These are phyloP conservation scores for Postia placenta DNA, from an alignment of 768 basidiomycete species.

Conservation along the genomic window DNA sequence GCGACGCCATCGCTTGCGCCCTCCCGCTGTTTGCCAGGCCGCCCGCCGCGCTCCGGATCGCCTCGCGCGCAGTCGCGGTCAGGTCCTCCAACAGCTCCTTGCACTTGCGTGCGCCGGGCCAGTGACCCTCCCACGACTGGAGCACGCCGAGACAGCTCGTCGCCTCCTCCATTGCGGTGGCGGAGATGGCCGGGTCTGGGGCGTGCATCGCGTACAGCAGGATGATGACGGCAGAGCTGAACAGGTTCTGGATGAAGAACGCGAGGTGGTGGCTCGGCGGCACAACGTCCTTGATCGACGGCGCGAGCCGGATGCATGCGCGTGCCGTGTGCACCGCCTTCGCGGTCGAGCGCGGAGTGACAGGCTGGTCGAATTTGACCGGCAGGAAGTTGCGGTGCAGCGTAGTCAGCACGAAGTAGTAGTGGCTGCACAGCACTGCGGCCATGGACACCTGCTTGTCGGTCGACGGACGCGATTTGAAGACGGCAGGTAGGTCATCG, in stretches of 20 bases:
- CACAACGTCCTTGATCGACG: constrained; percentile 78
- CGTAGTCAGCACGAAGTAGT: constrained; percentile 82
- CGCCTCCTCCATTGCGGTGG: constrained; percentile 78
- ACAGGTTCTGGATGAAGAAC: constrained; percentile 85
- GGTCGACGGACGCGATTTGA: constrained; percentile 68
- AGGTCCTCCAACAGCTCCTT: constrained; percentile 73
- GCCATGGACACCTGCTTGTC: constrained; percentile 84
- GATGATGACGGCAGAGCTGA: constrained; percentile 84
- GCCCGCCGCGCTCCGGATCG: constrained; percentile 35
- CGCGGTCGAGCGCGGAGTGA: constrained; percentile 64
- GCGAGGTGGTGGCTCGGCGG: constrained; percentile 84
- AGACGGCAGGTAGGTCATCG: constrained; percentile 64
- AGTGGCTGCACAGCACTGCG: constrained; percentile 81
- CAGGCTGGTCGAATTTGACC: constrained; percentile 63
- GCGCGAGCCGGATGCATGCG: constrained; percentile 78
- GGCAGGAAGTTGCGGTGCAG: constrained; percentile 86
- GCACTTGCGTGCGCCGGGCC: constrained; percentile 87
- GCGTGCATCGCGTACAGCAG: constrained; percentile 84
- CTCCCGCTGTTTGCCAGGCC: constrained; percentile 14
- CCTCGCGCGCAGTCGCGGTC: constrained; percentile 62
- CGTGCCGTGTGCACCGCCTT: constrained; percentile 84
- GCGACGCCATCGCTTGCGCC: constrained; percentile 9
- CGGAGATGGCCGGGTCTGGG: constrained; percentile 55
- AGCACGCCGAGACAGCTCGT: constrained; percentile 64
- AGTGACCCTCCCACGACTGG: constrained; percentile 77